Evolutionary conservation across 345 rosid species (phyloP), one percentile per base, ranked within the genome.

Genomic region (Crucihimalaya himalaica): DNA sequence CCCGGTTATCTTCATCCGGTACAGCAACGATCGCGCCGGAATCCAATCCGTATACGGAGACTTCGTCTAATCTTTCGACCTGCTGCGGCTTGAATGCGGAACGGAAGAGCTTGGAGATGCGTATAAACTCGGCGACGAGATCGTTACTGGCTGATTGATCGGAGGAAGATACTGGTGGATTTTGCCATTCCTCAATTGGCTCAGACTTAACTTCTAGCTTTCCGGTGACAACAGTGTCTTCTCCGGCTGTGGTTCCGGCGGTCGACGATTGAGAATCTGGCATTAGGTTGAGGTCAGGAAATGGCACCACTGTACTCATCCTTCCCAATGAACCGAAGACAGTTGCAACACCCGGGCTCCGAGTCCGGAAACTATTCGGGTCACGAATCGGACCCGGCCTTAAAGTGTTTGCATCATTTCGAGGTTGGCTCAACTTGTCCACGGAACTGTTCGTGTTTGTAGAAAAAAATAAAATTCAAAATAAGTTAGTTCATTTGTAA

Each of bases 281-380:
- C 25, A 57, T 35, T 29, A 77, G 82, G 67, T 88, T 85, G 32
- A 89, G 92, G 89, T 88, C 97, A 59, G 75, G 88, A 62, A 91
- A 82, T 19, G 90, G 90, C 23, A 85, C 53, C 2, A 79, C 7
- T 27, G 87, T 79, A 28, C 83, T 87, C 93, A 88, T 92, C 77
- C 56, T 35, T 16, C 60, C 46, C 23, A 63, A 2, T 2, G 74
- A 70, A 51, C 0, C 5, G 16, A 57, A 62, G 53, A 32, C 13
- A 15, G 53, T 32, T 32, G 10, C 7, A 57, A 11, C 27, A 54
- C 19, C 57, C 55, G 56, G 71, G 58, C 27, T 73, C 25, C 21
- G 19, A 4, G 4, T 55, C 71, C 39, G 65, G 12, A 0, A 23
- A 12, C 29, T 5, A 45, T 19, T 43, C 28, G 64, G 50, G 69